phyloP scores from a whole-genome alignment of 176 grass and related monocot genomes.

The Eleusine indica region DNA sequence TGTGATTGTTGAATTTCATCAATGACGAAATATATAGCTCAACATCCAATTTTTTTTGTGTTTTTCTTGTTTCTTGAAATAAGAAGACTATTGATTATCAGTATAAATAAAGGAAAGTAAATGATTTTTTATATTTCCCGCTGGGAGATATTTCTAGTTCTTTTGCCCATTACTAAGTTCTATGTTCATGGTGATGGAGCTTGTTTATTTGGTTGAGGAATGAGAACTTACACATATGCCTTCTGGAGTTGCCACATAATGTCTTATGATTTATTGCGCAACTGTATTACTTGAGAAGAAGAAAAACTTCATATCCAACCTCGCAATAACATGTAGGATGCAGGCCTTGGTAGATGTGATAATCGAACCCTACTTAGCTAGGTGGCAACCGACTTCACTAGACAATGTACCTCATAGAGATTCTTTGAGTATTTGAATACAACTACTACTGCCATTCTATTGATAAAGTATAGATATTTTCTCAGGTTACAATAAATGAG shows the following conservation, averaged over 20 bases:
- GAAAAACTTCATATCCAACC: neutral
- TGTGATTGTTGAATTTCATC: neutral
- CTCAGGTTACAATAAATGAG: neutral
- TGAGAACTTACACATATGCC: neutral
- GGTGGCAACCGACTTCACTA: neutral
- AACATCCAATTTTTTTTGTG: neutral
- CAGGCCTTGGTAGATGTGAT: neutral
- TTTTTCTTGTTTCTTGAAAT: constrained; percentile 16
- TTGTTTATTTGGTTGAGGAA: neutral
- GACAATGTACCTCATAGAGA: neutral
- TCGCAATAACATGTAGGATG: neutral
- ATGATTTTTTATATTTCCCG: no score
- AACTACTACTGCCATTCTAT: neutral
- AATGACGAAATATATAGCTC: neutral
- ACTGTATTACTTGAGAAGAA: neutral
- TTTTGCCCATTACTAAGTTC: no score
- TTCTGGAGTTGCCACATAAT: neutral
- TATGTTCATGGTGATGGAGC: neutral
- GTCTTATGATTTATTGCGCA: neutral
- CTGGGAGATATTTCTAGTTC: no score
- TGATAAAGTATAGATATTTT: neutral
- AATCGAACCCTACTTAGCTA: neutral
- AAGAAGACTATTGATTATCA: neutral
- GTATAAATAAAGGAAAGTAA: neutral
- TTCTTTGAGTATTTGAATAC: neutral